Percentiles rank a stretch among this genome's conserved stretches.
Evolutionary conservation across 192 early-diverging fungal genomes (phyloP).

Genomic region (Coemansia sp.): DNA sequence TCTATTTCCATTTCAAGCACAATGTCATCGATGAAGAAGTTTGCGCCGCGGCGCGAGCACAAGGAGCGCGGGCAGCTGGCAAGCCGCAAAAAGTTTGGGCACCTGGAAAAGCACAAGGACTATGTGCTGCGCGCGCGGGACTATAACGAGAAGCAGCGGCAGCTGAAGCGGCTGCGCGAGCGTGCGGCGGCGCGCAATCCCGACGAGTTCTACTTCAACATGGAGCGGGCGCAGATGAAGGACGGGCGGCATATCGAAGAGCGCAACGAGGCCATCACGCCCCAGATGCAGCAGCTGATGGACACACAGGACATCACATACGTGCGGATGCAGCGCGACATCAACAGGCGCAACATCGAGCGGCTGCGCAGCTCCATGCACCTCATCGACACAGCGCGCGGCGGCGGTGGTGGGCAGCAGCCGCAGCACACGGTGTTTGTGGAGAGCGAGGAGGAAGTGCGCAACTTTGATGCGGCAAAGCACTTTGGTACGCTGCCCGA

Average conservation of each 20-base stretch:
- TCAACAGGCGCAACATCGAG: constrained; percentile 66
- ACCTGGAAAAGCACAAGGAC: constrained; percentile 98
- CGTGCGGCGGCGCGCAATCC: constrained; percentile 88
- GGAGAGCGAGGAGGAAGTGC: constrained; percentile 62
- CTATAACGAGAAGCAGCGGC: constrained; percentile 81
- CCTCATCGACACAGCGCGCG: constrained; percentile 50
- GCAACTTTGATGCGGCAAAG: constrained; percentile 70
- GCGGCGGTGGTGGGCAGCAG: constrained; percentile 37
- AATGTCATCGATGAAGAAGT: constrained; percentile 75
- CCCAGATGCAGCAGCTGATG: constrained; percentile 74
- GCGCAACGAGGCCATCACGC: constrained; percentile 67
- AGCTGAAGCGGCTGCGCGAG: constrained; percentile 77
- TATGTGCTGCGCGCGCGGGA: constrained; percentile 93
- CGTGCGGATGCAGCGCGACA: constrained; percentile 72
- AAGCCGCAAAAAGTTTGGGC: constrained; percentile 62
- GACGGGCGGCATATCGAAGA: constrained; percentile 76
- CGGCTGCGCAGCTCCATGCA: constrained; percentile 68
- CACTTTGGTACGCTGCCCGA: constrained; percentile 82
- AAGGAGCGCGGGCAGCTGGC: constrained; percentile 79
- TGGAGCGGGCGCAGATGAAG: constrained; percentile 85
- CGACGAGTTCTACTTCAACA: constrained; percentile 98
- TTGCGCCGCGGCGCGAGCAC: constrained; percentile 82
- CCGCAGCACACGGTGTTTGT: constrained; percentile 79
- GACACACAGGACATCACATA: constrained; percentile 94
- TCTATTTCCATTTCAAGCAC: too few relatives aligned